phyloP scores from a whole-genome alignment of 768 basidiomycete species.

The Hirschioporus abietinus region DNA sequence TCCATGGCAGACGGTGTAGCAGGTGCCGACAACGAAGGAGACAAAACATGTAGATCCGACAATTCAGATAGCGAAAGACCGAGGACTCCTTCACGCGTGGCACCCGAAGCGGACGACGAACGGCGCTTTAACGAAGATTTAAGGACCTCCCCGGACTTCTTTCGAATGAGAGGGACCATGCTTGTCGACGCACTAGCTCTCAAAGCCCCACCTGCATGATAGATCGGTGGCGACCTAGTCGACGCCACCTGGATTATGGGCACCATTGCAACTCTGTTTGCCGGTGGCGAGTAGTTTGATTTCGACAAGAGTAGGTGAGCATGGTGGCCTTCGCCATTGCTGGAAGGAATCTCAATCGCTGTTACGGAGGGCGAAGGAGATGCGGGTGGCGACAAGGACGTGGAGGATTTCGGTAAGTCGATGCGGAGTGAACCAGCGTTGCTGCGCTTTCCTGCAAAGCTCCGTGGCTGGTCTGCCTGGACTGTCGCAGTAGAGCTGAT shows the following conservation, averaged over 20 bases:
- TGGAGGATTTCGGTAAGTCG: background rate
- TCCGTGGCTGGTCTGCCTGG: background rate
- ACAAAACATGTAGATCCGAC: slow-evolving; percentile 4
- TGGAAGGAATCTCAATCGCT: background rate
- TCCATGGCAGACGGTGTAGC: slow-evolving; percentile 5
- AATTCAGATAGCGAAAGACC: background rate
- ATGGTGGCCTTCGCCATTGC: background rate
- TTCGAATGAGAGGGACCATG: slow-evolving; percentile 55
- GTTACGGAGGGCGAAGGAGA: background rate
- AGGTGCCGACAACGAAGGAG: slow-evolving; percentile 13
- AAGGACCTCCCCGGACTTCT: slow-evolving; percentile 92
- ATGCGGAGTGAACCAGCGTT: background rate
- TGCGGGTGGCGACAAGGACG: background rate
- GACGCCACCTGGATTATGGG: background rate
- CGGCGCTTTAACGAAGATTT: slow-evolving; percentile 85
- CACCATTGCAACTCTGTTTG: background rate
- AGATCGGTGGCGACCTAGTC: background rate
- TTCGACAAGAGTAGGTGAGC: background rate
- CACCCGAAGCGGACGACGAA: slow-evolving; percentile 14
- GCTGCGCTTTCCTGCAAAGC: background rate
- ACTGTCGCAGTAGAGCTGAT: background rate
- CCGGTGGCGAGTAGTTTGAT: background rate
- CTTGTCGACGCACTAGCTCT: background rate
- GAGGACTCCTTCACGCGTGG: slow-evolving; percentile 3
- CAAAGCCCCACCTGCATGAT: background rate